These are phyloP conservation scores for Colletotrichum sp. DNA, from an alignment of 2,329 filamentous ascomycete genomes.

Conservation along the genomic window DNA sequence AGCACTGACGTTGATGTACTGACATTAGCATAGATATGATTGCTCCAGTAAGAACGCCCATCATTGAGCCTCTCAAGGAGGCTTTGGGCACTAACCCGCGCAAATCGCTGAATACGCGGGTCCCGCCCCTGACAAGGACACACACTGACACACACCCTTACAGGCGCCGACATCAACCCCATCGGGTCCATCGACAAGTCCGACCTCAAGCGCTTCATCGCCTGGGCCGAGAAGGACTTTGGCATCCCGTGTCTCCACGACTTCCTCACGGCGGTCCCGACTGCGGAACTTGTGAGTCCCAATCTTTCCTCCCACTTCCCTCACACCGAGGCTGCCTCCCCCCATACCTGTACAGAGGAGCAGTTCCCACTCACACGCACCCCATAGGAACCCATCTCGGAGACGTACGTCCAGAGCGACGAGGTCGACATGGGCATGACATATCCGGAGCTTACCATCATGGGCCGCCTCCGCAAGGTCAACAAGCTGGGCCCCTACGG, in stretches of 20 bases:
- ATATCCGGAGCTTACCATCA: constrained; percentile 47
- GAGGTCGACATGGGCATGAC: constrained; percentile 60
- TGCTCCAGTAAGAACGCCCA: constrained; percentile 2
- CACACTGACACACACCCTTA: neutral
- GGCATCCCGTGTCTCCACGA: constrained; percentile 67
- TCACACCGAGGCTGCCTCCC: neutral
- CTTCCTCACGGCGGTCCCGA: constrained; percentile 69
- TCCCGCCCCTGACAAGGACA: neutral
- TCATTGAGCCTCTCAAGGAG: neutral
- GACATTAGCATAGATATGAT: constrained; percentile 1
- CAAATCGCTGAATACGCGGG: neutral
- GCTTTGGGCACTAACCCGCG: neutral
- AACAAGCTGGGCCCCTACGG: constrained; percentile 52
- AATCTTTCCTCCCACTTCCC: neutral
- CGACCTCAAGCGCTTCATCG: constrained; percentile 75
- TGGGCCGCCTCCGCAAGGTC: constrained; percentile 46
- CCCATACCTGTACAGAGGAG: neutral
- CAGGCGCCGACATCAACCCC: constrained; percentile 55
- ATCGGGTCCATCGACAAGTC: constrained; percentile 68
- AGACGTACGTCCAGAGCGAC: constrained; percentile 57
- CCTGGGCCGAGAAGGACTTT: constrained; percentile 65
- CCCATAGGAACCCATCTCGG: constrained; percentile 63
- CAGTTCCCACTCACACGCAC: neutral
- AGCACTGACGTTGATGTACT: neutral
- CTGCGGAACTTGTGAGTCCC: constrained; percentile 55